Conservation (phyloP, 441 rosid species). For the Erodium chrysanthum region DNA sequence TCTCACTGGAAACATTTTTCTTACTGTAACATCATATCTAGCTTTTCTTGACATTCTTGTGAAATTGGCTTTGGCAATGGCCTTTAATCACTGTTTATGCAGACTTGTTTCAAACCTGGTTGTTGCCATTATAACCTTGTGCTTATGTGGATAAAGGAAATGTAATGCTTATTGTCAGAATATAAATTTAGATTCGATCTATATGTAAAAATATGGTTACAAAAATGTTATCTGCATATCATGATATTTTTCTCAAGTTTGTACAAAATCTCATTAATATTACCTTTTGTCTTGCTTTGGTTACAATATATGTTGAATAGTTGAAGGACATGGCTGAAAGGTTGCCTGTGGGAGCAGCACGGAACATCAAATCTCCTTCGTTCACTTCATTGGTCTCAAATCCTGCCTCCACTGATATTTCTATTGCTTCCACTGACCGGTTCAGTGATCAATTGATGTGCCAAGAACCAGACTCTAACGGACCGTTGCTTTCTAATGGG, state of each 20-base stretch:
- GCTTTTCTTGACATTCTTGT: background rate
- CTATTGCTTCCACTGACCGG: constrained; percentile 36
- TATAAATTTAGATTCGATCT: background rate
- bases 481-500: constrained; percentile 45
- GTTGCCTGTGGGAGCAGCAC: constrained; percentile 59
- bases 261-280: background rate
- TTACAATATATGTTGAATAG: constrained; percentile 27
- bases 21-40: background rate
- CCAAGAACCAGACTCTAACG: constrained; percentile 47
- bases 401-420: constrained; percentile 43
- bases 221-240: background rate
- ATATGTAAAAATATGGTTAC: background rate
- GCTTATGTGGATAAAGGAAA: background rate
- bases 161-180: background rate
- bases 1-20: background rate
- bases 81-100: background rate
- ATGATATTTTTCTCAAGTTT: background rate
- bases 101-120: background rate
- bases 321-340: constrained; percentile 88
- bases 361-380: constrained; percentile 47
- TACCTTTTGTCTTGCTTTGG: background rate
- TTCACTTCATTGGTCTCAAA: constrained; percentile 43
- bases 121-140: background rate
- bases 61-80: background rate
- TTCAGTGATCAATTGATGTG: constrained; percentile 31